These are phyloP conservation scores for Oryza rufipogon DNA, from an alignment of 176 grass and related monocot species.

Conservation along the genomic window DNA sequence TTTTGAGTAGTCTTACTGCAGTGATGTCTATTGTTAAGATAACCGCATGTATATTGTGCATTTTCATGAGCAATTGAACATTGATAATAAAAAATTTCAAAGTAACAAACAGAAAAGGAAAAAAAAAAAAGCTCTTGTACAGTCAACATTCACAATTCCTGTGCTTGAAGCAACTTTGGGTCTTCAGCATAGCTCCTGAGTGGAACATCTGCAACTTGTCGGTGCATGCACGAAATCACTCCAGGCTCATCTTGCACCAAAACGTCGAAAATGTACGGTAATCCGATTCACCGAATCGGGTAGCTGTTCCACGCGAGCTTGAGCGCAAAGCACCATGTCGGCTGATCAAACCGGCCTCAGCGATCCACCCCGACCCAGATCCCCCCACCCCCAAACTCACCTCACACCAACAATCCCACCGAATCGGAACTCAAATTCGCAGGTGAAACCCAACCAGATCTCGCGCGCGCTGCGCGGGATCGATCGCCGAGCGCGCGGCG, in stretches of 20 bases:
- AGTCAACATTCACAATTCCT: background rate
- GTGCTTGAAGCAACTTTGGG: too few species aligned
- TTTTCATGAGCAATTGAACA: background rate
- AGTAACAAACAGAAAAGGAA: background rate
- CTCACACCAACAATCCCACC: background rate
- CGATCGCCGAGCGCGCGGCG: background rate
- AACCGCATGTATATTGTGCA: background rate
- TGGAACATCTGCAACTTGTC: background rate
- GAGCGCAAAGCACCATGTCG: background rate
- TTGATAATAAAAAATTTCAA: background rate
- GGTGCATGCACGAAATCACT: too few species aligned
- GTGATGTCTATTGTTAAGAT: background rate
- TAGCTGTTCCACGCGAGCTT: background rate
- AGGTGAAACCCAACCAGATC: slow-evolving; percentile 3
- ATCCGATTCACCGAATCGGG: background rate
- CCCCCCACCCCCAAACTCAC: background rate
- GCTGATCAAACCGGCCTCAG: background rate
- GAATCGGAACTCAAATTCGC: background rate
- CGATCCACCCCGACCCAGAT: background rate
- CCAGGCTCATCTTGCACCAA: background rate
- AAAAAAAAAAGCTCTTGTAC: background rate
- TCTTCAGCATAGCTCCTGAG: background rate
- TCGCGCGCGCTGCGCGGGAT: background rate
- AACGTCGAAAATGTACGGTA: background rate
- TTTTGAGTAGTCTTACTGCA: background rate